Percentiles rank a stretch among this genome's conserved stretches.
phyloP scores from a whole-genome alignment of 768 basidiomycete species.

The Termitomyces sp. region DNA sequence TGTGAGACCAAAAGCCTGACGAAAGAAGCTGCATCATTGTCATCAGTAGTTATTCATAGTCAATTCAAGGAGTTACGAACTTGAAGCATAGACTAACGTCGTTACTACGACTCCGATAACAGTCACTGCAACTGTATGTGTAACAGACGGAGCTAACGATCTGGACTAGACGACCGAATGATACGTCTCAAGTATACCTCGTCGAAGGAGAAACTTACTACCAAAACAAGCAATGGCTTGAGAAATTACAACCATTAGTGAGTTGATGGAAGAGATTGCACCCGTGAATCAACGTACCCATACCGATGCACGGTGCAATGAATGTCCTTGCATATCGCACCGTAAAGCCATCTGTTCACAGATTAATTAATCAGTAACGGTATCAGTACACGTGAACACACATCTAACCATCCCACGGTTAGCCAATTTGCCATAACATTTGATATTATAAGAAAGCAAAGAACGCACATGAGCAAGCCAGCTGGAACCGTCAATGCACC shows the following conservation, averaged over 20 bases:
- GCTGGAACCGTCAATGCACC: constrained; percentile 29
- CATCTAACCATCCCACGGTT: constrained; percentile 2
- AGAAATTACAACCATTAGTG: not conserved
- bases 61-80: constrained; percentile 14
- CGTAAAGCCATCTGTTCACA: constrained; percentile 26
- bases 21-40: constrained; percentile 23
- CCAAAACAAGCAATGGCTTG: constrained; percentile 31
- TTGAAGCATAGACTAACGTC: constrained; percentile 34
- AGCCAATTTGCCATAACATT: not conserved
- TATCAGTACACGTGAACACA: not conserved
- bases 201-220: constrained; percentile 16
- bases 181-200: not conserved
- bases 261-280: not conserved
- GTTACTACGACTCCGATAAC: constrained; percentile 29
- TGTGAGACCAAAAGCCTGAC: constrained; percentile 30
- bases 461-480: constrained; percentile 26
- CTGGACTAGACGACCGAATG: constrained; percentile 20
- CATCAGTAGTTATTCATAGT: not conserved
- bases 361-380: not conserved
- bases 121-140: constrained; percentile 34
- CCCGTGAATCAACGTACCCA: constrained; percentile 20
- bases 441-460: not conserved
- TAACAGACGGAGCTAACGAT: constrained; percentile 28
- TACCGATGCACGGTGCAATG: constrained; percentile 31
- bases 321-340: constrained; percentile 28